A percentile compares a stretch with the other conserved stretches of the same genome.
Evolutionary conservation across 2,329 filamentous ascomycete species (phyloP).

Genomic region (Fusarium secorum): DNA sequence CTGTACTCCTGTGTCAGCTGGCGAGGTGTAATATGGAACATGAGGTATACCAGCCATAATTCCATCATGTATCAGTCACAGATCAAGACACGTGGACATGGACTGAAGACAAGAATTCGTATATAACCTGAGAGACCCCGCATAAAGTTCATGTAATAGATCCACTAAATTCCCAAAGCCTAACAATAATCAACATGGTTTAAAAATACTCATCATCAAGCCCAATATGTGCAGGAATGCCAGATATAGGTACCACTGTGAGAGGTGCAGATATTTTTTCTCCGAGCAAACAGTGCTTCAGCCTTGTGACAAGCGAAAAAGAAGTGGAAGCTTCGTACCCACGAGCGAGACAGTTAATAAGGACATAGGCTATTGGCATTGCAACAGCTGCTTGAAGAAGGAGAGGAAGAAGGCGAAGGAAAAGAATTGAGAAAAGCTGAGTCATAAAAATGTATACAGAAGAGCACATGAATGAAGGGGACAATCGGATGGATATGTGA

Average conservation of each 20-base stretch:
- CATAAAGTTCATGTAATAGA: neutral
- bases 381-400: neutral
- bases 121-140: neutral
- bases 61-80: neutral
- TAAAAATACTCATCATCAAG: no score
- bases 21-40: neutral
- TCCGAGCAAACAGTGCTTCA: neutral
- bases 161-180: neutral
- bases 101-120: neutral
- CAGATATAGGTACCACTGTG: neutral
- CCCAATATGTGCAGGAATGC: neutral
- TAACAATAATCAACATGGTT: neutral
- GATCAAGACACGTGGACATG: neutral
- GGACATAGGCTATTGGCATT: neutral
- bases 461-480: neutral
- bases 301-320: neutral
- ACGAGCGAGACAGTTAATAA: no score
- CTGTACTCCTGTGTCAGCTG: neutral
- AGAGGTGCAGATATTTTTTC: neutral
- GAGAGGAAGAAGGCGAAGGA: neutral
- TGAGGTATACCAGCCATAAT: neutral
- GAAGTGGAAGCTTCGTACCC: neutral
- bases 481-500: neutral
- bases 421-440: accelerated
- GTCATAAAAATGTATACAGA: neutral